Evolutionary conservation across 1,139 yeast species (phyloP).

Genomic region (Sugiyamaella neomexicana): DNA sequence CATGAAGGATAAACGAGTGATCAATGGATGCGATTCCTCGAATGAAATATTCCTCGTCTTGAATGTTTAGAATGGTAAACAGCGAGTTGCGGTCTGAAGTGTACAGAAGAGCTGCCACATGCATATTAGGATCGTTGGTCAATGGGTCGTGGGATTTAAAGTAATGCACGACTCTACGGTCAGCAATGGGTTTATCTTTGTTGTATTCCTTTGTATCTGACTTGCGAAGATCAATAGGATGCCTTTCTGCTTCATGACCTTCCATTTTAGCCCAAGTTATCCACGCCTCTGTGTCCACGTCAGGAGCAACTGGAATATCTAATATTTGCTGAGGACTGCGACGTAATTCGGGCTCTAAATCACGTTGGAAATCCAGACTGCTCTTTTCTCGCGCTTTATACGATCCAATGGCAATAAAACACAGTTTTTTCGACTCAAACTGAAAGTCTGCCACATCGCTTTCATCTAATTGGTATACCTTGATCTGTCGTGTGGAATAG

Average conservation of each 20-base stretch:
- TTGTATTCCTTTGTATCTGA: constrained; percentile 32
- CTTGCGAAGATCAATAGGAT: constrained; percentile 39
- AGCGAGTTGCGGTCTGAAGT: constrained; percentile 41
- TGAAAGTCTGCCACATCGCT: constrained; percentile 25
- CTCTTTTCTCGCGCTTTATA: constrained; percentile 33
- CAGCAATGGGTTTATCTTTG: constrained; percentile 22
- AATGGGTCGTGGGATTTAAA: constrained; percentile 31
- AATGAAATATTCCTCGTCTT: constrained; percentile 29
- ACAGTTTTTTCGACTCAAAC: constrained; percentile 28
- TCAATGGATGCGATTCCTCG: constrained; percentile 37
- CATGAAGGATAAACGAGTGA: constrained; percentile 39
- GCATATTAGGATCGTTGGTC: constrained; percentile 33
- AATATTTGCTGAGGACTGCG: constrained; percentile 22
- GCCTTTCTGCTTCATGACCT: constrained; percentile 28
- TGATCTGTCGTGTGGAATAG: constrained; percentile 34
- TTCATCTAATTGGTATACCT: constrained; percentile 35
- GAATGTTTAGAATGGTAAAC: constrained; percentile 37
- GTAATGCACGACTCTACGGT: constrained; percentile 36
- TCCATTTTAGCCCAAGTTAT: constrained; percentile 27
- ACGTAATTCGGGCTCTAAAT: constrained; percentile 26
- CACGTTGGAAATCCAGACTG: constrained; percentile 31
- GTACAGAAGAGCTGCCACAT: constrained; percentile 37
- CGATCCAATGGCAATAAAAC: constrained; percentile 35
- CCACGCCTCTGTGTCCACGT: constrained; percentile 34
- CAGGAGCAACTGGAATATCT: constrained; percentile 35